Evolutionary conservation across 306 rosid genomes (phyloP).

Genomic region (Parietaria judaica): DNA sequence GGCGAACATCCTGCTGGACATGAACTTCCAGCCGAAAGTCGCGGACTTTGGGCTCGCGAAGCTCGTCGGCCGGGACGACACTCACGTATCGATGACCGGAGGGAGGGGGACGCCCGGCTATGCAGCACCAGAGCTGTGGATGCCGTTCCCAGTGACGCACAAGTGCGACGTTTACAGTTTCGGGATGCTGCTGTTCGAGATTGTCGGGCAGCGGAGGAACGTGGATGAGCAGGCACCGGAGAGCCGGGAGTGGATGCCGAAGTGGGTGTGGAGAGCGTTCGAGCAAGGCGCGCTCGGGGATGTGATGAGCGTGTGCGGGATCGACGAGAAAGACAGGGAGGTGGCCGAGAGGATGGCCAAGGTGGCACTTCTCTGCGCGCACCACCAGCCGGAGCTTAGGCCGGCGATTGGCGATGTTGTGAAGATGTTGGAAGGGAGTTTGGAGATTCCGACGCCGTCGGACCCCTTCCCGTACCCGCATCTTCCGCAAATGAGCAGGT

Average conservation of each 20-base stretch:
- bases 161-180: conserved; percentile 20
- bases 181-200: conserved; percentile 14
- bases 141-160: conserved; percentile 7
- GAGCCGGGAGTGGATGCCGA: conserved; percentile 13
- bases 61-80: conserved; percentile 13
- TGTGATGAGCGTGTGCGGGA: neutral
- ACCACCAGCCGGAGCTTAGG: conserved; percentile 7
- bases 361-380: conserved; percentile 14
- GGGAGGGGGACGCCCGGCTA: conserved; percentile 12
- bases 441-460: neutral
- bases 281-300: neutral
- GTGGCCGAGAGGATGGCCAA: conserved; percentile 7
- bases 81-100: neutral
- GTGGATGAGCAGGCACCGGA: neutral
- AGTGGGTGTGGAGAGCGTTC: conserved; percentile 1
- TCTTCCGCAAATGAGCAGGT: neutral
- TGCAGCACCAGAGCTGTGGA: conserved; percentile 13
- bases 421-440: conserved; percentile 12
- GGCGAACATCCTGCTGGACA: too few relatives aligned
- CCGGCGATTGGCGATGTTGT: conserved; percentile 17
- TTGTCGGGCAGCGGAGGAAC: conserved; percentile 11
- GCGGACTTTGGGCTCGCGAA: too few relatives aligned
- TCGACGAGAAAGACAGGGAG: conserved; percentile 6
- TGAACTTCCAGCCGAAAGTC: too few relatives aligned
- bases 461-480: neutral